phyloP scores from a whole-genome alignment of 371 early-diverging fungal genomes.

The Mucor saturninus region DNA sequence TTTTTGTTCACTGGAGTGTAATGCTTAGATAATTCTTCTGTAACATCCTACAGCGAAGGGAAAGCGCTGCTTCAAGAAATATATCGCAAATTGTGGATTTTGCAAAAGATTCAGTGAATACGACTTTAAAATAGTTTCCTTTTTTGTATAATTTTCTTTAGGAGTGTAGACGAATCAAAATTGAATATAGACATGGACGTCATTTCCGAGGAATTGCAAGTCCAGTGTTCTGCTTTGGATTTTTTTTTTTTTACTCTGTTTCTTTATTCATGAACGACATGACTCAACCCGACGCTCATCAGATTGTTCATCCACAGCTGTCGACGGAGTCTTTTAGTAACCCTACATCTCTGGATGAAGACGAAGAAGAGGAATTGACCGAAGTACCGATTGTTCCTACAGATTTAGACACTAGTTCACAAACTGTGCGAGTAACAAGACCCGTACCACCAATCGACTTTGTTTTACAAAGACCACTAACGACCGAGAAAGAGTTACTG shows the following conservation, averaged over 20 bases:
- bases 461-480: slow-evolving; percentile 31
- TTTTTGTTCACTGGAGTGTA: too few relatives aligned
- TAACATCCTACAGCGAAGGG: too few relatives aligned
- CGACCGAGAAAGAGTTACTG: slow-evolving; percentile 34
- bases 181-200: too few relatives aligned
- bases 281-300: slow-evolving; percentile 25
- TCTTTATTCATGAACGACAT: slow-evolving; percentile 1
- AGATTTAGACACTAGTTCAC: slow-evolving; percentile 17
- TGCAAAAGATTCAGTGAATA: too few relatives aligned
- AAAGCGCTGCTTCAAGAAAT: too few relatives aligned
- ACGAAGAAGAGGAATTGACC: slow-evolving; percentile 26
- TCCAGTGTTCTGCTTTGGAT: too few relatives aligned
- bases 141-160: too few relatives aligned
- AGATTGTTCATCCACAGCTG: slow-evolving; percentile 23
- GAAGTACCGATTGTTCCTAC: slow-evolving; percentile 24
- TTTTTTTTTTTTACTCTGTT: neutral
- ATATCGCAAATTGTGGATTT: too few relatives aligned
- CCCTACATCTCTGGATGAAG: neutral
- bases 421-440: slow-evolving; percentile 44
- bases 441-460: slow-evolving; percentile 48
- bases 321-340: slow-evolving; percentile 17
- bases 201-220: too few relatives aligned
- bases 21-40: too few relatives aligned
- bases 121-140: too few relatives aligned
- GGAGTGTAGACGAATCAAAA: too few relatives aligned